These are phyloP conservation scores for Candida gigantensis DNA, from an alignment of 1,139 yeast species.

Conservation along the genomic window DNA sequence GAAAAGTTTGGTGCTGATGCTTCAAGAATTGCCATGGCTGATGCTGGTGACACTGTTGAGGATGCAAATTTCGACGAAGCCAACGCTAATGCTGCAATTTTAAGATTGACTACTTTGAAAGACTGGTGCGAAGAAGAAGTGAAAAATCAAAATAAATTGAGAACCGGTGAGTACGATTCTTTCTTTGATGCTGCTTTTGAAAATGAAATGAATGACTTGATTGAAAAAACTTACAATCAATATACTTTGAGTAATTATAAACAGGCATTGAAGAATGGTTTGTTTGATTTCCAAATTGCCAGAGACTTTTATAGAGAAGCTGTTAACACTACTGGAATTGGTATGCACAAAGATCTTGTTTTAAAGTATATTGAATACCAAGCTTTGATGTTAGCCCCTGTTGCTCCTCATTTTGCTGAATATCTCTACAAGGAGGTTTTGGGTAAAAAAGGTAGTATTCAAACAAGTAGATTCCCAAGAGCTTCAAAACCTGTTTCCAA, in stretches of 20 bases:
- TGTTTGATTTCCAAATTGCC: slow-evolving; percentile 91
- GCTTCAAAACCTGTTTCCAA: slow-evolving; percentile 64
- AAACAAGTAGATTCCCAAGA: slow-evolving; percentile 77
- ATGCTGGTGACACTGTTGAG: slow-evolving; percentile 96
- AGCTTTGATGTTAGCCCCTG: slow-evolving; percentile 81
- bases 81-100: slow-evolving; percentile 95
- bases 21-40: slow-evolving; percentile 94
- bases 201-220: slow-evolving; percentile 85
- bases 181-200: slow-evolving; percentile 90
- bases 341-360: slow-evolving; percentile 85
- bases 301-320: slow-evolving; percentile 96
- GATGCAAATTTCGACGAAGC: slow-evolving; percentile 98
- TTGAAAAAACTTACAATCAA: slow-evolving; percentile 69
- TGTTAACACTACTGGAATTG: slow-evolving; percentile 47
- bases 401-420: slow-evolving; percentile 96
- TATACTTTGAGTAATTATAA: slow-evolving; percentile 79
- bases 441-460: slow-evolving; percentile 61
- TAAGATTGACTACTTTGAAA: slow-evolving; percentile 86
- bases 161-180: slow-evolving; percentile 66
- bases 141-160: slow-evolving; percentile 52
- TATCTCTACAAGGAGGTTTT: slow-evolving; percentile 83
- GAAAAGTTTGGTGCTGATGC: slow-evolving; percentile 98
- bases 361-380: slow-evolving; percentile 82
- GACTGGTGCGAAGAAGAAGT: slow-evolving; percentile 91
- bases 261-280: slow-evolving; percentile 84